Evolutionary conservation across 192 early-diverging fungal genomes (phyloP).

Genomic region (Podila minutissima): DNA sequence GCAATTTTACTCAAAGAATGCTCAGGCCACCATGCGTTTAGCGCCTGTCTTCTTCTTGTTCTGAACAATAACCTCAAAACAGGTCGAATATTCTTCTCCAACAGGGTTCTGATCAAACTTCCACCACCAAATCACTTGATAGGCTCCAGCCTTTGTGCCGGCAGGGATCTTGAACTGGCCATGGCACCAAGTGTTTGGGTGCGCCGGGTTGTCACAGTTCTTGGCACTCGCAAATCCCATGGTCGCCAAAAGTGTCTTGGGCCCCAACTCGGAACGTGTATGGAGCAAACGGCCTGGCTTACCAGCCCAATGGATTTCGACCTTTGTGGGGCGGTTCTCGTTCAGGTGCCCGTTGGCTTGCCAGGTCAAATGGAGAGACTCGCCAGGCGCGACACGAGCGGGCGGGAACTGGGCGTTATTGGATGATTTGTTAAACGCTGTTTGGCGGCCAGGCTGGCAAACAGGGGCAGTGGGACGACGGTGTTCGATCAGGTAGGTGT

Average conservation of each 20-base stretch:
- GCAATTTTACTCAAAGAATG: too few species aligned
- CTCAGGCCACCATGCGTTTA: background rate
- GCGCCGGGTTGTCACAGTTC: slow-evolving; percentile 51
- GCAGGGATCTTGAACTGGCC: slow-evolving; percentile 62
- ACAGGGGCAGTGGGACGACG: slow-evolving; percentile 52
- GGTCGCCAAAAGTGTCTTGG: slow-evolving; percentile 38
- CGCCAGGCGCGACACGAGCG: slow-evolving; percentile 58
- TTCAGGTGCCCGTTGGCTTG: slow-evolving; percentile 67
- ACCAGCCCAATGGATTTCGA: slow-evolving; percentile 31
- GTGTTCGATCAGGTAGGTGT: slow-evolving; percentile 60
- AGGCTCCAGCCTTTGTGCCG: slow-evolving; percentile 55
- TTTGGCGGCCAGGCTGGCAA: slow-evolving; percentile 56
- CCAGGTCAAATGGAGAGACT: slow-evolving; percentile 61
- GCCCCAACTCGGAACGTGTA: slow-evolving; percentile 19
- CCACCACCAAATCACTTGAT: slow-evolving; percentile 71
- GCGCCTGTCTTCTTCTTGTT: background rate
- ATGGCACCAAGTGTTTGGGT: slow-evolving; percentile 61
- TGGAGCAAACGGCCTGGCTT: slow-evolving; percentile 13
- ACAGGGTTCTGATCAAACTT: slow-evolving; percentile 67
- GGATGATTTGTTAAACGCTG: slow-evolving; percentile 1
- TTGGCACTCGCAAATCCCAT: slow-evolving; percentile 59
- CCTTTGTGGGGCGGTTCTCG: slow-evolving; percentile 12
- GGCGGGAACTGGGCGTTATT: slow-evolving; percentile 59
- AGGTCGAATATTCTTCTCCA: slow-evolving; percentile 70
- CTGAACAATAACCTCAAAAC: slow-evolving; percentile 61